Conservation (phyloP, 768 basidiomycete genomes). For the Piloderma croceum region DNA sequence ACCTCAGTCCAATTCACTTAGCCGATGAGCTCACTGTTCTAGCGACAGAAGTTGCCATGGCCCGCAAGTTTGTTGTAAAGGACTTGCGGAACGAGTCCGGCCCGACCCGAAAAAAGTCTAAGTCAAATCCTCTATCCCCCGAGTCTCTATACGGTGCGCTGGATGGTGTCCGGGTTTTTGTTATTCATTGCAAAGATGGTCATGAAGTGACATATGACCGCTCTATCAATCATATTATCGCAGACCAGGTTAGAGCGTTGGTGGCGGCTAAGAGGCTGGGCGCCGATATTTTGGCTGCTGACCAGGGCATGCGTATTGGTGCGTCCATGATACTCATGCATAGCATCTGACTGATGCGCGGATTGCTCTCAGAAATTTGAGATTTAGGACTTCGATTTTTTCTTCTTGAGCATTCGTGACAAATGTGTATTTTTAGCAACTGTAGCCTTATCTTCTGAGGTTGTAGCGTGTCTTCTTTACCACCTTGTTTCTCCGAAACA, state of each 20-base stretch:
- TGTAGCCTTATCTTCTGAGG: slow-evolving; percentile 32
- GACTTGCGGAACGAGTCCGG: slow-evolving; percentile 22
- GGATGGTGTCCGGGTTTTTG: slow-evolving; percentile 59
- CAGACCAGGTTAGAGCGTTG: slow-evolving; percentile 62
- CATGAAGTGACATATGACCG: slow-evolving; percentile 41
- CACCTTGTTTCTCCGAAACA: not conserved
- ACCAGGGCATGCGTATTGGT: slow-evolving; percentile 82
- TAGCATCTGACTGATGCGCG: not conserved
- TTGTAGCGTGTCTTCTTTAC: slow-evolving; percentile 25
- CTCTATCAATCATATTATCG: slow-evolving; percentile 62
- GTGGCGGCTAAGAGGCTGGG: slow-evolving; percentile 63
- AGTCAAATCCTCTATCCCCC: slow-evolving; percentile 30
- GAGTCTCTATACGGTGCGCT: slow-evolving; percentile 50
- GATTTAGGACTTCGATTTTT: slow-evolving; percentile 8
- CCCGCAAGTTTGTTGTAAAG: slow-evolving; percentile 26
- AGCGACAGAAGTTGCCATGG: slow-evolving; percentile 59
- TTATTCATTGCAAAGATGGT: slow-evolving; percentile 86
- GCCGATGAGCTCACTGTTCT: slow-evolving; percentile 67
- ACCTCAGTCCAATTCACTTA: slow-evolving; percentile 78
- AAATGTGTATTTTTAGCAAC: slow-evolving; percentile 34
- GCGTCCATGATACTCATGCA: slow-evolving; percentile 25
- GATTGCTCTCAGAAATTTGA: slow-evolving; percentile 5
- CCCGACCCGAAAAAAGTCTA: slow-evolving; percentile 33
- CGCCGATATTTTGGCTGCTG: slow-evolving; percentile 60
- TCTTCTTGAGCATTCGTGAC: slow-evolving; percentile 6